Evolutionary conservation across 202 grass and related monocot species (phyloP).

Genomic region (Digitaria exilis): DNA sequence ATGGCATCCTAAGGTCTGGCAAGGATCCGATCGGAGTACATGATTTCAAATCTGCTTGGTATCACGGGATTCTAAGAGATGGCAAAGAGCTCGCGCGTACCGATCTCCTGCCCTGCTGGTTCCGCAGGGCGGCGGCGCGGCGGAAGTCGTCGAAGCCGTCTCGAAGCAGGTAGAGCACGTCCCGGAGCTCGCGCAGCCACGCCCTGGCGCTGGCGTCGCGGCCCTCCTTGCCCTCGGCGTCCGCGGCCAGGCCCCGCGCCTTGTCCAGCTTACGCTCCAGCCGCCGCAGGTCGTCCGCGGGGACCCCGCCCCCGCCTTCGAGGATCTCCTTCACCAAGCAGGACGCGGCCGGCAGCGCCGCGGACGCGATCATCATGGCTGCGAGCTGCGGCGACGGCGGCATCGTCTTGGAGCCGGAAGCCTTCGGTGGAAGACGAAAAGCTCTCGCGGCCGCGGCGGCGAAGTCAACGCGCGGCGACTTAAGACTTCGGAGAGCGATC

Average conservation of each 20-base stretch:
- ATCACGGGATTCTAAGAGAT: background rate
- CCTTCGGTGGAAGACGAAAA: background rate
- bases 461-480: conserved; percentile 16
- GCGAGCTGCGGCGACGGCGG: background rate
- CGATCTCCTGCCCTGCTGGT: conserved; percentile 1
- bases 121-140: background rate
- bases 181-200: conserved; percentile 39
- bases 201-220: conserved; percentile 21
- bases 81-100: background rate
- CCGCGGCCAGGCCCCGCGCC: background rate
- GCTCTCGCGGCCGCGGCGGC: too few relatives aligned
- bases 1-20: background rate
- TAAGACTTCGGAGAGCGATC: background rate
- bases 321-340: conserved; percentile 19
- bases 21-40: background rate
- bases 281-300: conserved; percentile 39
- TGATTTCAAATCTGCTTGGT: background rate
- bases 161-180: conserved; percentile 38
- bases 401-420: background rate
- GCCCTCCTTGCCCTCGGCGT: conserved; percentile 39
- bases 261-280: conserved; percentile 27
- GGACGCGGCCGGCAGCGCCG: conserved; percentile 18
- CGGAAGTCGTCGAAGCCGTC: conserved; percentile 33
- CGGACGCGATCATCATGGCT: conserved; percentile 47
- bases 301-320: background rate